phyloP scores from a whole-genome alignment of 1,284 basidiomycete species.

The Chiua sp. region DNA sequence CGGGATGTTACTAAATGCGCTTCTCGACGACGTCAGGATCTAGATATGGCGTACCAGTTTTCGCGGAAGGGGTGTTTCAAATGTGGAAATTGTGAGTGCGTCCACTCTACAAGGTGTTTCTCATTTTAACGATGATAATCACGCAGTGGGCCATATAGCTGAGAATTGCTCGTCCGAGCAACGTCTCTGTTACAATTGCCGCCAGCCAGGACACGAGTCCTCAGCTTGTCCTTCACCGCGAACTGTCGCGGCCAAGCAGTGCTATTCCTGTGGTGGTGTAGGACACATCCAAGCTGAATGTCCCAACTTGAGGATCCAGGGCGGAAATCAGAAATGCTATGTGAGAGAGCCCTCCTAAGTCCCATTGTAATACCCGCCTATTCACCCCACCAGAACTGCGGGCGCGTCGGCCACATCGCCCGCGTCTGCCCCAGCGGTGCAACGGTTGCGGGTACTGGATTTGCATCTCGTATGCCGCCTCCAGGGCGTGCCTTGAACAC shows the following conservation, averaged over 20 bases:
- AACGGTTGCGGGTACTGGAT: constrained; percentile 45
- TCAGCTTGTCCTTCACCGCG: constrained; percentile 86
- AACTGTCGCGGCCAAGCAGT: constrained; percentile 55
- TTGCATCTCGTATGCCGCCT: constrained; percentile 70
- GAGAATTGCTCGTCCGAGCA: constrained; percentile 88
- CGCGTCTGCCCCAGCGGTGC: constrained; percentile 67
- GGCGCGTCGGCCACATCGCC: constrained; percentile 81
- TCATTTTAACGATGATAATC: constrained; percentile 22
- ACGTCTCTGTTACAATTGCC: constrained; percentile 92
- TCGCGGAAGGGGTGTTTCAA: constrained; percentile 88
- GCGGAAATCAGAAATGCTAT: constrained; percentile 81
- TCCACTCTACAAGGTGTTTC: constrained; percentile 19
- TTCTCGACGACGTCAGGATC: constrained; percentile 27
- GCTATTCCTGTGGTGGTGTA: constrained; percentile 80
- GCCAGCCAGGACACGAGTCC: constrained; percentile 89
- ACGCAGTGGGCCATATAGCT: constrained; percentile 87
- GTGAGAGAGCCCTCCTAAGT: constrained; percentile 58
- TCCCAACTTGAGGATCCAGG: constrained; percentile 76
- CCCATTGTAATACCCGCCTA: constrained; percentile 10
- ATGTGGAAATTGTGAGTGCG: constrained; percentile 77
- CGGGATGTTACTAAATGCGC: constrained; percentile 14
- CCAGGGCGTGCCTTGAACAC: constrained; percentile 76
- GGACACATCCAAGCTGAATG: constrained; percentile 85
- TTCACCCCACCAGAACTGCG: constrained; percentile 62
- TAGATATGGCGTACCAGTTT: constrained; percentile 77